Evolutionary conservation across 805 yeast genomes (phyloP).

Genomic region (Ogataea saltuana): DNA sequence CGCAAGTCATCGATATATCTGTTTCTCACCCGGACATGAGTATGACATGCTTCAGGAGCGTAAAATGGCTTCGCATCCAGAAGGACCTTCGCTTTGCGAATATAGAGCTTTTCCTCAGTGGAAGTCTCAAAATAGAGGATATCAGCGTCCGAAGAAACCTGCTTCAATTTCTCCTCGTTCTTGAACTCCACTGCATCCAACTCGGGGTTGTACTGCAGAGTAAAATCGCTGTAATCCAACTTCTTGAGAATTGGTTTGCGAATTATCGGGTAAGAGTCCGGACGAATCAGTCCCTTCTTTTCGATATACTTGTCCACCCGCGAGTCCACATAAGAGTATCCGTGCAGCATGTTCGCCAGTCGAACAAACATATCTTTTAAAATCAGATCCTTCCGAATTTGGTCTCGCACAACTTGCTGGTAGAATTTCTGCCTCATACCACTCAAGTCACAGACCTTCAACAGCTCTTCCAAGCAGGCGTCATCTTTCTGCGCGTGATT

Average conservation of each 20-base stretch:
- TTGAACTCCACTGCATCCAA: slow-evolving; percentile 18
- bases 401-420: slow-evolving; percentile 13
- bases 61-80: slow-evolving; percentile 7
- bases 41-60: slow-evolving; percentile 11
- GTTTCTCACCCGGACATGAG: slow-evolving; percentile 14
- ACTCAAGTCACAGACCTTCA: slow-evolving; percentile 27
- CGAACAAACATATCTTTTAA: slow-evolving; percentile 11
- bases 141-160: slow-evolving; percentile 23
- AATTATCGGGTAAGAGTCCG: slow-evolving; percentile 24
- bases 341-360: slow-evolving; percentile 13
- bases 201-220: slow-evolving; percentile 18
- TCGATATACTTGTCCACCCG: slow-evolving; percentile 20
- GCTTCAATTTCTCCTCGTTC: slow-evolving; percentile 18
- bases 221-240: slow-evolving; percentile 15
- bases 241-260: slow-evolving; percentile 24
- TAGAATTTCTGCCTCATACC: slow-evolving; percentile 24
- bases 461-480: slow-evolving; percentile 20
- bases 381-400: slow-evolving; percentile 14
- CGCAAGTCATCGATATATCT: slow-evolving; percentile 8
- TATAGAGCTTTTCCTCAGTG: slow-evolving; percentile 14
- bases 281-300: slow-evolving; percentile 16
- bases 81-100: slow-evolving; percentile 13
- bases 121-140: slow-evolving; percentile 23
- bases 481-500: slow-evolving; percentile 25
- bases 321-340: slow-evolving; percentile 13